These are phyloP conservation scores for Prunus mira DNA, from an alignment of 306 rosid species.

Conservation along the genomic window DNA sequence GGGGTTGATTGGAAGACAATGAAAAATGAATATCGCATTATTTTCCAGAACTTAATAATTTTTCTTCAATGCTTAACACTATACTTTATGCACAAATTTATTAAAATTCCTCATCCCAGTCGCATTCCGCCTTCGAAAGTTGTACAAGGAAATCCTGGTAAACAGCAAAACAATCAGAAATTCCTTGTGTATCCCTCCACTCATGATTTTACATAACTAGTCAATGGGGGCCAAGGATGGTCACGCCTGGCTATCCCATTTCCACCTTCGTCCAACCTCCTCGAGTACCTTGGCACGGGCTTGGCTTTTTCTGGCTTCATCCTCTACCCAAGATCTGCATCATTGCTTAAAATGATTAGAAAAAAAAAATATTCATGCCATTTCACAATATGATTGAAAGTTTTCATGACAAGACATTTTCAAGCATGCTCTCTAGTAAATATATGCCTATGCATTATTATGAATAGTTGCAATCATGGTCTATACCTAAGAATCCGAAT, in stretches of 20 bases:
- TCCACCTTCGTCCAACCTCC: constrained; percentile 95
- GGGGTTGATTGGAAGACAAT: too few relatives aligned
- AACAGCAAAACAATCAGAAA: constrained; percentile 6
- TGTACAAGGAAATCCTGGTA: constrained; percentile 11
- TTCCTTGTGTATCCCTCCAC: constrained; percentile 11
- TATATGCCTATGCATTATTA: not conserved
- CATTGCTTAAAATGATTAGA: constrained; percentile 27
- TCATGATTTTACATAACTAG: constrained; percentile 9
- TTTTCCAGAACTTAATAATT: not conserved
- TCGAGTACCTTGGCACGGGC: constrained; percentile 84
- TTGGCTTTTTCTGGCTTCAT: constrained; percentile 80
- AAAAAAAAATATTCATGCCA: not conserved
- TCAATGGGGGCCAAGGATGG: not conserved
- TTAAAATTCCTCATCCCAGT: not conserved
- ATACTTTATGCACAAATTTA: not conserved
- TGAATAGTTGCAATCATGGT: not conserved
- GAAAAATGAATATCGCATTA: too few relatives aligned
- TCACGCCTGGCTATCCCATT: constrained; percentile 65
- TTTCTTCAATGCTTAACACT: not conserved
- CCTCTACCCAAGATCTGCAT: constrained; percentile 99
- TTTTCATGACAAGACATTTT: not conserved
- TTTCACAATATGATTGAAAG: not conserved
- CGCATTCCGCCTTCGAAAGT: constrained; percentile 6
- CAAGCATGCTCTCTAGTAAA: not conserved
- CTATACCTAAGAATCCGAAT: constrained; percentile 75